These are phyloP conservation scores for Cajanus cajan DNA, from an alignment of 306 rosid species.

Conservation along the genomic window DNA sequence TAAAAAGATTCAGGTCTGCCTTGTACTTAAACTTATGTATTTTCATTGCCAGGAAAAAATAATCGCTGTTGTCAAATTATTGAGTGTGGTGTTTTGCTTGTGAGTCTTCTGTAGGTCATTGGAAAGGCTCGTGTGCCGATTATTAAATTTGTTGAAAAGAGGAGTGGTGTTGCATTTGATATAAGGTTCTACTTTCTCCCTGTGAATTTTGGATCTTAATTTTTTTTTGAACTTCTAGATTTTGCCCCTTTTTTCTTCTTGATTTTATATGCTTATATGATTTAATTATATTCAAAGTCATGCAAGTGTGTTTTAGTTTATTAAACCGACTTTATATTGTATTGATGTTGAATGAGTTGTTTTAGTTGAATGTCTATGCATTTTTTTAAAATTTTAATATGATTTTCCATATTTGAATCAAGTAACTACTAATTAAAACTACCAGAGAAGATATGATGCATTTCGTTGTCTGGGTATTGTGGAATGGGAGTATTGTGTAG, in stretches of 20 bases:
- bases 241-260: neutral
- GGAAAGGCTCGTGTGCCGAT: conserved; percentile 97
- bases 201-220: conserved; percentile 1
- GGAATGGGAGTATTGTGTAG: conserved; percentile 1
- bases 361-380: conserved; percentile 1
- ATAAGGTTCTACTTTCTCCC: conserved; percentile 56
- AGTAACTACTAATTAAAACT: neutral
- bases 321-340: neutral
- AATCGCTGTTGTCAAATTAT: neutral
- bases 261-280: neutral
- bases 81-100: conserved; percentile 18
- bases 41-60: neutral
- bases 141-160: conserved; percentile 83
- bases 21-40: neutral
- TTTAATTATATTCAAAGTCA: neutral
- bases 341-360: conserved; percentile 13
- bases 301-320: neutral
- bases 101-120: conserved; percentile 61
- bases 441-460: neutral
- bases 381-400: neutral
- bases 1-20: conserved; percentile 71
- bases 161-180: conserved; percentile 81
- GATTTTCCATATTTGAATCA: neutral
- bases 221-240: neutral
- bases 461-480: neutral